phyloP scores from a whole-genome alignment of 352 stramenopile species.

The Elongisporangium prolatum region DNA sequence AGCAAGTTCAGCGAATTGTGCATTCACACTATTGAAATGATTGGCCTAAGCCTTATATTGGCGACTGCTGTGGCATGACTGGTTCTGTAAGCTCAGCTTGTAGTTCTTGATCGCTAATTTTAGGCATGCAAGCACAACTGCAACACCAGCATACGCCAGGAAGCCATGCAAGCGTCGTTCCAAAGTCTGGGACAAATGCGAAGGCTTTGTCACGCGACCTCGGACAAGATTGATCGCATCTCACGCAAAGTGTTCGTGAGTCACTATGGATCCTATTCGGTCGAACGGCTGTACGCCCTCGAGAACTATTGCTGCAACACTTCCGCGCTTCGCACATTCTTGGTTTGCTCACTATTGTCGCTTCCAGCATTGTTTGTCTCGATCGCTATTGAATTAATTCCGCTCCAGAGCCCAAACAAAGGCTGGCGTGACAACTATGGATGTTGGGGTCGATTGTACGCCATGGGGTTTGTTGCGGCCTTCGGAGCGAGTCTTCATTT shows the following conservation, averaged over 20 bases:
- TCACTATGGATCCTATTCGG: slow-evolving; percentile 15
- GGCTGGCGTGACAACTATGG: slow-evolving; percentile 21
- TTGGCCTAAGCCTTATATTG: too few relatives aligned
- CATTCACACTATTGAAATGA: too few relatives aligned
- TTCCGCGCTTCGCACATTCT: slow-evolving; percentile 1
- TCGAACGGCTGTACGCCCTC: slow-evolving; percentile 15
- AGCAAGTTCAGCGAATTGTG: too few relatives aligned
- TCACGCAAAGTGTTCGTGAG: slow-evolving; percentile 6
- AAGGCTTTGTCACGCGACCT: not conserved
- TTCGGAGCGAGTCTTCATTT: not conserved
- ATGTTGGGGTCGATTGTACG: slow-evolving; percentile 14
- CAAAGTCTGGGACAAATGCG: too few relatives aligned
- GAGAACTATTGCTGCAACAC: slow-evolving; percentile 14
- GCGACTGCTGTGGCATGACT: too few relatives aligned
- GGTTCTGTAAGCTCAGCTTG: too few relatives aligned
- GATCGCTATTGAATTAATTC: slow-evolving; percentile 11
- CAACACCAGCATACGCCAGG: too few relatives aligned
- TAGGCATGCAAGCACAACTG: too few relatives aligned
- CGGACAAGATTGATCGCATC: not conserved
- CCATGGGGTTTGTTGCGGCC: not conserved
- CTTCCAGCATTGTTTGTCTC: slow-evolving; percentile 10
- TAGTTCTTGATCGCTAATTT: too few relatives aligned
- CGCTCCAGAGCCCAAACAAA: slow-evolving; percentile 12
- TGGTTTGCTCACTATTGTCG: slow-evolving; percentile 9
- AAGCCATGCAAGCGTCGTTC: too few relatives aligned